Base-by-base conservation (phyloP, 1,139 yeast genomes). In the Nakaseomyces sp. region DNA sequence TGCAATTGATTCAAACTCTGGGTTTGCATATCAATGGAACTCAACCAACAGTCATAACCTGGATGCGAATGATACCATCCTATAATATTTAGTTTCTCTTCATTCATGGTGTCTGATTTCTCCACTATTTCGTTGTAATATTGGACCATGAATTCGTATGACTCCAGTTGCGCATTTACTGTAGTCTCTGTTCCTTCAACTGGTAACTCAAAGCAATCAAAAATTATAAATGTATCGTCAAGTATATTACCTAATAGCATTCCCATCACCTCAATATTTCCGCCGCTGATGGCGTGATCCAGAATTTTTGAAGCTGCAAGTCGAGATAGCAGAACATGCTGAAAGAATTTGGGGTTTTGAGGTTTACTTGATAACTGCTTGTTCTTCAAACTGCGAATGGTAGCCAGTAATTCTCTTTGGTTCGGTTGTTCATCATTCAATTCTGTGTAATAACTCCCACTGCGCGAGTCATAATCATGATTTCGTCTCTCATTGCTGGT, bases 61-160 rank as follows among this genome's bases (percentile, higher is more conserved):
- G 97, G 97, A 63, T 91, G 98, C 2, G 96, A 88, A 64, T 91
- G 95, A 64, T 89, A 85, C 95, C 94, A 85, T 6, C 96, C 96
- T 13, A 88, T 87, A 30, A 91, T 83, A 54, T 84, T 76, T 47
- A 42, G 19, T 43, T 73, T 74, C 12, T 67, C 57, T 20, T 80
- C 68, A 7, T 76, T 77, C 1, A 72, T 66, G 7, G 29, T 17
- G 24, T 22, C 28, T 13, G 28, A 17, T 26, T 24, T 17, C 39
- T 68, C 69, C 48, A 80, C 76, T 57, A 79, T 71, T 31, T 76
- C 71, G 47, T 80, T 80, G 43, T 84, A 67, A 61, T 83, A 88
- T 51, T 79, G 81, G 1, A 89, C 94, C 95, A 91, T 89, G 61
- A 82, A 91, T 61, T 89, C 97, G 61, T 88, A 89, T 0, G 95